These are phyloP conservation scores for Ceratobasidium sp. DNA, from an alignment of 1,284 basidiomycete species.

Conservation along the genomic window DNA sequence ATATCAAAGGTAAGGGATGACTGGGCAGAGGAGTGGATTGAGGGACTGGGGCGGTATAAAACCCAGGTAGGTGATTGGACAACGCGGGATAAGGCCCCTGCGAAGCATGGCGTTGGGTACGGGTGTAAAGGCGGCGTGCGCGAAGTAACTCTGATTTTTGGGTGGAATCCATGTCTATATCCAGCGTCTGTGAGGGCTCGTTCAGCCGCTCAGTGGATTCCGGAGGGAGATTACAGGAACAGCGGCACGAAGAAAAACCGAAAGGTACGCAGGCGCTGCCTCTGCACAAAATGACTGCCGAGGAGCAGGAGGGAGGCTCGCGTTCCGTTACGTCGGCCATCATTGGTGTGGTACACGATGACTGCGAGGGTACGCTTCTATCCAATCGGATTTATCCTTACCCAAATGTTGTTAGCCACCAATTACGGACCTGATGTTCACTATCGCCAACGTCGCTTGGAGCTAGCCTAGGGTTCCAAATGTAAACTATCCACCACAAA, in stretches of 20 bases:
- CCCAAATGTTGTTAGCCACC: background rate
- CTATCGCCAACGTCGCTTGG: background rate
- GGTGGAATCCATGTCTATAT: background rate
- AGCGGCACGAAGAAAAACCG: background rate
- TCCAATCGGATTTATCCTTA: slow-evolving; percentile 12
- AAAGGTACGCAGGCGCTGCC: slow-evolving; percentile 9
- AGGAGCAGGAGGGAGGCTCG: background rate
- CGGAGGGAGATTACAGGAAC: background rate
- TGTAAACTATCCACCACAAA: background rate
- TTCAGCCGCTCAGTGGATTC: background rate
- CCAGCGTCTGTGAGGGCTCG: background rate
- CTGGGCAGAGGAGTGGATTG: background rate
- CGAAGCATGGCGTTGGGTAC: background rate
- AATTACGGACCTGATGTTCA: background rate
- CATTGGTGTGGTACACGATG: slow-evolving; percentile 27
- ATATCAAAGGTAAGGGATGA: slow-evolving; percentile 9
- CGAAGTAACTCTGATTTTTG: background rate
- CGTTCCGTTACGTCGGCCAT: background rate
- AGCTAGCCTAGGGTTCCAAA: background rate
- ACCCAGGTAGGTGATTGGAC: background rate
- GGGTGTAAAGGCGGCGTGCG: background rate
- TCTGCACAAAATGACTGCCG: slow-evolving; percentile 8
- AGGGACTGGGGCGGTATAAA: background rate
- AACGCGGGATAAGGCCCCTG: slow-evolving; percentile 13
- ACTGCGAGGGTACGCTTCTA: slow-evolving; percentile 37